Evolutionary conservation across 805 yeast genomes (phyloP).

Genomic region (Ogataea populi-albae): DNA sequence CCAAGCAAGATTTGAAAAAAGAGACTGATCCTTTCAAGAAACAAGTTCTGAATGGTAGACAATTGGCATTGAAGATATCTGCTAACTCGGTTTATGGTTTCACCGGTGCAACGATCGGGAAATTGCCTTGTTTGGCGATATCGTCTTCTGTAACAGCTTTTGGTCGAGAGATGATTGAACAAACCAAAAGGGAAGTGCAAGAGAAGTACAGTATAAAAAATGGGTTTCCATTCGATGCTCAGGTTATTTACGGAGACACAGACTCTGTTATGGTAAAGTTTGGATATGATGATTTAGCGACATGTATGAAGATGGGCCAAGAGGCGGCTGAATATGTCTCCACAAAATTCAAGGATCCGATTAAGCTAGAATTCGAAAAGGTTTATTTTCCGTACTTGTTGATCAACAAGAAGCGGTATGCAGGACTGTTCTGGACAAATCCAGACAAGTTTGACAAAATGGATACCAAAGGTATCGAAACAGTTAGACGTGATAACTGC

Average conservation of each 20-base stretch:
- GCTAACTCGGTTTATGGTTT: constrained; percentile 99
- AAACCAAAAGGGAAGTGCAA: constrained; percentile 83
- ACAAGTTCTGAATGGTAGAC: constrained; percentile 95
- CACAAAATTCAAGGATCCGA: constrained; percentile 73
- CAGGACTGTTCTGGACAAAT: constrained; percentile 94
- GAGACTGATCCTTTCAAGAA: constrained; percentile 93
- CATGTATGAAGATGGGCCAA: constrained; percentile 88
- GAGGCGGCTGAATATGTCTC: constrained; percentile 93
- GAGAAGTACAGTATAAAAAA: constrained; percentile 73
- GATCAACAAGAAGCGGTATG: constrained; percentile 95
- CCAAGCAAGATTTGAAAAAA: constrained; percentile 83
- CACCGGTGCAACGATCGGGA: constrained; percentile 98
- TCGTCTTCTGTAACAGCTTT: constrained; percentile 94
- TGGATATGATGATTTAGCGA: constrained; percentile 74
- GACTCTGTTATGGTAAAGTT: constrained; percentile 99
- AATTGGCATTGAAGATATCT: constrained; percentile 90
- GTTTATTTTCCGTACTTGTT: constrained; percentile 92
- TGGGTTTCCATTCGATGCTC: constrained; percentile 81
- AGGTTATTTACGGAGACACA: constrained; percentile 96
- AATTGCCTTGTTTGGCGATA: constrained; percentile 92
- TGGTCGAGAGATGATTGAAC: constrained; percentile 96
- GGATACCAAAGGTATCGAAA: constrained; percentile 98
- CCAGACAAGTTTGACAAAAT: constrained; percentile 91
- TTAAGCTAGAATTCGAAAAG: constrained; percentile 93
- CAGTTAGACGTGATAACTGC: constrained; percentile 97